phyloP scores from a whole-genome alignment of 202 grass and related monocot genomes.

The Saccharum hybrid region DNA sequence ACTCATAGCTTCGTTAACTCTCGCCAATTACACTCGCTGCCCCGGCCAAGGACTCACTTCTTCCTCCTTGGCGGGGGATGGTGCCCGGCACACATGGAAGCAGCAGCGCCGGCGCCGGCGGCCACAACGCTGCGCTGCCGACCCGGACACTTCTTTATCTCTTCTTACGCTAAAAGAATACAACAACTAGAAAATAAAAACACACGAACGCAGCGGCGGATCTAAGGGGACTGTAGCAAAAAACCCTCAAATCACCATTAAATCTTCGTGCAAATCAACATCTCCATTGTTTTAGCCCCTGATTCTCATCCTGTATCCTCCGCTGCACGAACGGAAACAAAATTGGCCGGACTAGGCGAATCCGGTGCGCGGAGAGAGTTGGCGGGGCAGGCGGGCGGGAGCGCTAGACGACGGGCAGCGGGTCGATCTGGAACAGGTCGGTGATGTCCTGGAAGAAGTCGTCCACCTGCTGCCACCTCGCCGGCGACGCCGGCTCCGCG shows the following conservation, averaged over 20 bases:
- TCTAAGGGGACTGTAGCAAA: too few relatives aligned
- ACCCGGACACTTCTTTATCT: not conserved
- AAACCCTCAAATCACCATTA: too few relatives aligned
- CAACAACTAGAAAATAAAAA: not conserved
- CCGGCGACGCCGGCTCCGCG: slow-evolving; percentile 33
- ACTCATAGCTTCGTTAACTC: too few relatives aligned
- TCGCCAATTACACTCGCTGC: too few relatives aligned
- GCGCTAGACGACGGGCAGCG: slow-evolving; percentile 57
- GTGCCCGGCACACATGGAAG: not conserved
- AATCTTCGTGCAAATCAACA: too few relatives aligned
- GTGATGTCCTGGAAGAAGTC: slow-evolving; percentile 84
- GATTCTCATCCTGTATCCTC: too few relatives aligned
- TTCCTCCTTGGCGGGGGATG: slow-evolving; percentile 43
- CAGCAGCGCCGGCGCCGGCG: not conserved
- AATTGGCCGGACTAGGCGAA: slow-evolving; percentile 42
- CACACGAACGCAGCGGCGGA: too few relatives aligned
- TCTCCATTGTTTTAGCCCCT: too few relatives aligned
- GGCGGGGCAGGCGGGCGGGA: not conserved
- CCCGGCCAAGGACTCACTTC: too few relatives aligned
- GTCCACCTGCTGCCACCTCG: slow-evolving; percentile 53
- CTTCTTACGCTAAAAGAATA: slow-evolving; percentile 8
- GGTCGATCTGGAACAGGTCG: slow-evolving; percentile 79
- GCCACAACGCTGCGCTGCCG: not conserved
- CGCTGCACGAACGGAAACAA: slow-evolving; percentile 46
- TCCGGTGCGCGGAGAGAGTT: not conserved